Evolutionary conservation across 306 rosid genomes (phyloP), one percentile per base, ranked within the genome.

Genomic region (Dalbergia oliveri): DNA sequence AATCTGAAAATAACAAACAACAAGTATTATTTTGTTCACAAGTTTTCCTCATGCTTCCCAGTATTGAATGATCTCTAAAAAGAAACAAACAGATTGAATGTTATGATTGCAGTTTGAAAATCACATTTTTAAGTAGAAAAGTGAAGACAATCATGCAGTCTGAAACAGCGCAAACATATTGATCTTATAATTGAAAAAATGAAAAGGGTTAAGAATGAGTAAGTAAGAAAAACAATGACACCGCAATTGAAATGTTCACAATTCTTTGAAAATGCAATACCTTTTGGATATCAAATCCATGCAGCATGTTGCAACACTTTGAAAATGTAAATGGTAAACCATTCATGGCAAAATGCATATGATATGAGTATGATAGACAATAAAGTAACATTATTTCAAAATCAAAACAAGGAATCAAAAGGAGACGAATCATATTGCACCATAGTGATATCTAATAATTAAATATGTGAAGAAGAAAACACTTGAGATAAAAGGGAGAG

Each of bases 1-100:
- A 80, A 90, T 90, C 98, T 93, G 81, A 58, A 76, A 76, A 43
- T 8, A 73, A 19, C 56, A 79, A 26, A 26, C 31, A 53, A 26
- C 26, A 41, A 19, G 35, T 13, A 58, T 72, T 21, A 49, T 8
- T 13, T 34, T 64, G 15, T 5, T 45, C 4, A 14, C 34, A 31
- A 43, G 16, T n/a, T 58, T 59, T 43, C 31, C 58, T 19, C 58
- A 44, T 33, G 43, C 11, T 81, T 44, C 58, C 8, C 15, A 15
- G 16, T 41, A n/a, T 53, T 33, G 21, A 19, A 14, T 33, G 62
- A 18, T 47, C 59, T 59, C 12, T 26, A 26, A 2, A 14, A 35
- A 16, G 18, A 31, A 41, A 41, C 31, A 16, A 73, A 56, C 49
- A 43, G 49, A 21, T 50, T 64, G 69, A 43, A 49, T 50, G 2